Conservation (phyloP, 805 yeast species). For the Isabelozyma pseudorhagii region DNA sequence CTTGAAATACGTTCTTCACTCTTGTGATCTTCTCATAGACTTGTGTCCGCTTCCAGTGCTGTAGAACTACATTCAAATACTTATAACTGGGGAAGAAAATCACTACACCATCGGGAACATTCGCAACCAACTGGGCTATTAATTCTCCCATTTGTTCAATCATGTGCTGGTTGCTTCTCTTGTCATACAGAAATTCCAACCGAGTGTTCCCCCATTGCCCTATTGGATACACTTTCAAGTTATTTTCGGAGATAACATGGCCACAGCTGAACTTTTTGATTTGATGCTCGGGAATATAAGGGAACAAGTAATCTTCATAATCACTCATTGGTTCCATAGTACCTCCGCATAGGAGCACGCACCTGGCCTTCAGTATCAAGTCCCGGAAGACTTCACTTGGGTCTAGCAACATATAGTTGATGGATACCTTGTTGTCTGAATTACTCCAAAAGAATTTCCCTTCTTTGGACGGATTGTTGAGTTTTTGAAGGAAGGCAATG, state of each 20-base stretch:
- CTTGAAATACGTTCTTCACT: slow-evolving; percentile 53
- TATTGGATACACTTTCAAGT: slow-evolving; percentile 61
- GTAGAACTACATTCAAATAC: slow-evolving; percentile 53
- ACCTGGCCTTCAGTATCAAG: slow-evolving; percentile 59
- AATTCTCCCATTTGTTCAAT: slow-evolving; percentile 50
- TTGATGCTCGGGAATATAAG: slow-evolving; percentile 38
- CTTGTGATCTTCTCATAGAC: slow-evolving; percentile 30
- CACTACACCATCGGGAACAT: slow-evolving; percentile 74
- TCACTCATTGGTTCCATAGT: slow-evolving; percentile 91
- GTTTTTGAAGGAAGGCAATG: slow-evolving; percentile 57
- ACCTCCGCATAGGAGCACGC: slow-evolving; percentile 87
- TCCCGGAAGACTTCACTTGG: slow-evolving; percentile 70
- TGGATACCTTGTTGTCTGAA: slow-evolving; percentile 15
- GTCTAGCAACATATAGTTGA: slow-evolving; percentile 75
- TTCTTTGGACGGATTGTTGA: slow-evolving; percentile 73
- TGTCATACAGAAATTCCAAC: slow-evolving; percentile 69
- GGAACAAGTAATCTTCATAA: slow-evolving; percentile 62
- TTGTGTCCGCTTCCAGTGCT: slow-evolving; percentile 46
- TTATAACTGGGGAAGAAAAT: slow-evolving; percentile 83
- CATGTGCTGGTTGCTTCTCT: slow-evolving; percentile 47
- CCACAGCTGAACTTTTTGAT: slow-evolving; percentile 68
- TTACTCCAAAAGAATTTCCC: slow-evolving; percentile 73
- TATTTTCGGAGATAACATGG: slow-evolving; percentile 74
- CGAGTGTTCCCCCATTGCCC: slow-evolving; percentile 12
- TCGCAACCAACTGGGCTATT: slow-evolving; percentile 37